Conservation (phyloP, 352 stramenopile species). For the Phytophthora sansomeana region DNA sequence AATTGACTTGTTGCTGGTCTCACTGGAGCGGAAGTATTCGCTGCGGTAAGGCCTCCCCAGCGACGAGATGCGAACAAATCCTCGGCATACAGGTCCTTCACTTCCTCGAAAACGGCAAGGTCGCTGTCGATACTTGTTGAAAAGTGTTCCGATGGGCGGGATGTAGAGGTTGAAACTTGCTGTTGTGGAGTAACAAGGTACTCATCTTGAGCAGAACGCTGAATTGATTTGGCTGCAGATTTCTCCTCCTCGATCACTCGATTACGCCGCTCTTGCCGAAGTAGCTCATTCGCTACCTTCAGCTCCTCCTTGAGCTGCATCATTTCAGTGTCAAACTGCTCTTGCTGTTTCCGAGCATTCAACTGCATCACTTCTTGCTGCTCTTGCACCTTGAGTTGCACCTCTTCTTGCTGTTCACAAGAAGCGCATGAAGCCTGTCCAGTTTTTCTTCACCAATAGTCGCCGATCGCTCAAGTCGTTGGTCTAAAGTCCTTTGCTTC, state of each 20-base stretch:
- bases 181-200: not conserved
- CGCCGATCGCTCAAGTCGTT: conserved; percentile 44
- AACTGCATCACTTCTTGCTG: conserved; percentile 56
- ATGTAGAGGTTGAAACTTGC: not conserved
- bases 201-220: conserved; percentile 2
- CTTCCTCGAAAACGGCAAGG: conserved; percentile 53
- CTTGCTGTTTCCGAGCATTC: conserved; percentile 34
- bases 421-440: conserved; percentile 21
- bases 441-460: conserved; percentile 26
- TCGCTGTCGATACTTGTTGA: conserved; percentile 30
- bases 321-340: conserved; percentile 43
- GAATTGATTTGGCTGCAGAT: conserved; percentile 33
- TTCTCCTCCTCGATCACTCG: conserved; percentile 55
- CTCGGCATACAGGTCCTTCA: conserved; percentile 49
- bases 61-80: conserved; percentile 42
- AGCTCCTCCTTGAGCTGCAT: conserved; percentile 48
- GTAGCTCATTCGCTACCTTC: conserved; percentile 50
- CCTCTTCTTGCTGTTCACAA: conserved; percentile 30
- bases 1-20: not conserved
- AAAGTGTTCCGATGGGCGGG: conserved; percentile 22
- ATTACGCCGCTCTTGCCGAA: conserved; percentile 57
- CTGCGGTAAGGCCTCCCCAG: conserved; percentile 14
- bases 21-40: conserved; percentile 1
- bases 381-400: conserved; percentile 66
- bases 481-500: conserved; percentile 63